Conservation (phyloP, 352 stramenopile species). For the Phytopythium helicoides region DNA sequence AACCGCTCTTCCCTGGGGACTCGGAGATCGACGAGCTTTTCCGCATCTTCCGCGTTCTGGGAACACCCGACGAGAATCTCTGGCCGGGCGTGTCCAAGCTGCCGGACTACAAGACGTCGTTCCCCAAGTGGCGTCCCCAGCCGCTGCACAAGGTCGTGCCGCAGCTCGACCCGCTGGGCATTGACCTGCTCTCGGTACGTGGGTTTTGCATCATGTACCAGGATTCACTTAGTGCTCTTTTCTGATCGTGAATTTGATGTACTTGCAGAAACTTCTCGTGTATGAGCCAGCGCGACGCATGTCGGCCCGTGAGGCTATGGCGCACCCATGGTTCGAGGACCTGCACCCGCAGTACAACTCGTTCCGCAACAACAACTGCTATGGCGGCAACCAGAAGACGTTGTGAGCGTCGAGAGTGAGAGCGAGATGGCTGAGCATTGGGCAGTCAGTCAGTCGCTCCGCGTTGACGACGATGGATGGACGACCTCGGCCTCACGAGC, state of each 20-base stretch:
- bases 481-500: background rate
- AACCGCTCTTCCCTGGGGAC: slow-evolving; percentile 90
- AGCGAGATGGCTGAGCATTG: background rate
- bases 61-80: slow-evolving; percentile 95
- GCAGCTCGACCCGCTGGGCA: slow-evolving; percentile 68
- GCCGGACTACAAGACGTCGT: slow-evolving; percentile 97
- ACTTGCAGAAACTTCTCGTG: slow-evolving; percentile 65
- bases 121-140: slow-evolving; percentile 97
- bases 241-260: background rate
- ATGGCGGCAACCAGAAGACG: slow-evolving; percentile 37
- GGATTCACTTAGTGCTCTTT: background rate
- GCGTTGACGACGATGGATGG: background rate
- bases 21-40: slow-evolving; percentile 99
- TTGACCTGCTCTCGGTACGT: slow-evolving; percentile 80
- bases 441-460: background rate
- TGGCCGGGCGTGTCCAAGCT: slow-evolving; percentile 97
- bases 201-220: background rate
- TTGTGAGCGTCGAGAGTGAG: slow-evolving; percentile 9
- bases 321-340: slow-evolving; percentile 84
- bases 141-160: slow-evolving; percentile 87
- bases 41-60: slow-evolving; percentile 97
- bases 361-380: slow-evolving; percentile 52
- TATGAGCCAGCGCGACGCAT: slow-evolving; percentile 81
- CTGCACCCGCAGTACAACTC: slow-evolving; percentile 71
- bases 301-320: slow-evolving; percentile 76